phyloP scores from a whole-genome alignment of 257 asterid genomes.

The Solanum habrochaites region DNA sequence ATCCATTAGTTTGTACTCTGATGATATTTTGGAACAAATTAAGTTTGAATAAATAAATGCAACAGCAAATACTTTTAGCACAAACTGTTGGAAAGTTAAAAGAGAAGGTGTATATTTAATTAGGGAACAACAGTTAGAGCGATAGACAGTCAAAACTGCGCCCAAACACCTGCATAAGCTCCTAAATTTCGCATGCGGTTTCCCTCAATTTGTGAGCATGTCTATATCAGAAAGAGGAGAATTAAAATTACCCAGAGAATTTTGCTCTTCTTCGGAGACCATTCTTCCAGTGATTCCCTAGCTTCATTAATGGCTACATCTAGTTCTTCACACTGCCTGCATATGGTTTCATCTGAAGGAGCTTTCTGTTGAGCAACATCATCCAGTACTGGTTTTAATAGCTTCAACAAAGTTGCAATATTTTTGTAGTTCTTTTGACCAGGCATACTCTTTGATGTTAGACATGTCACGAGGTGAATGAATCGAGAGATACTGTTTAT shows the following conservation, averaged over 20 bases:
- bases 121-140: not conserved
- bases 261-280: constrained; percentile 92
- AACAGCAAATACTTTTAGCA: not conserved
- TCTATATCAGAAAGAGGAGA: not conserved
- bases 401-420: constrained; percentile 49
- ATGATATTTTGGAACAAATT: not conserved
- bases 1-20: not conserved
- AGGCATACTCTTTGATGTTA: constrained; percentile 46
- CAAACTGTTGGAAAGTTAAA: not conserved
- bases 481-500: constrained; percentile 80
- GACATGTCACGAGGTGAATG: constrained; percentile 71
- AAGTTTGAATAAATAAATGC: not conserved
- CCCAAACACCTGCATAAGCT: not conserved
- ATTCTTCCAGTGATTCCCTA: constrained; percentile 77
- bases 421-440: constrained; percentile 50
- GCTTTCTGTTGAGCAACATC: constrained; percentile 30
- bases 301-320: constrained; percentile 74
- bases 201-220: not conserved
- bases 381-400: constrained; percentile 65
- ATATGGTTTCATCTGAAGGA: constrained; percentile 35
- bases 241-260: constrained; percentile 49
- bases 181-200: not conserved
- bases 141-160: not conserved
- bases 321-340: constrained; percentile 59
- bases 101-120: not conserved